Evolutionary conservation across 306 rosid genomes (phyloP), one percentile per base, ranked within the genome.

Genomic region (Cyclanthera cordifolia): DNA sequence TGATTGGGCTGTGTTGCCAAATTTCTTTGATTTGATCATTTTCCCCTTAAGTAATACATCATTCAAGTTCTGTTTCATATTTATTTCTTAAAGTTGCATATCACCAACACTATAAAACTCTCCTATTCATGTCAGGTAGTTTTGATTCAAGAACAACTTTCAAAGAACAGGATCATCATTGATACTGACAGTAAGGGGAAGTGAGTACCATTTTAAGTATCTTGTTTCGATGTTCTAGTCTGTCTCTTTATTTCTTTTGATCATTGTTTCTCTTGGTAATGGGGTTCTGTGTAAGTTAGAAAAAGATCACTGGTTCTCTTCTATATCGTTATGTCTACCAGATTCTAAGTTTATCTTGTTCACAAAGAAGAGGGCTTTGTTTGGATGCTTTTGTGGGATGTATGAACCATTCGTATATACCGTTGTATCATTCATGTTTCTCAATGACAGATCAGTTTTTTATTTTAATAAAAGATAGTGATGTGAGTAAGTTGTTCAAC

Each of bases 111-210:
- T 4, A 41, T 39, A 39, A 19, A 37, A 53, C 46, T 53, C 14
- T 24, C 8, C 8, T 4, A 69, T 85, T 75, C 72, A 55, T 85
- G 79, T 72, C 88, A 91, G 97, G 97, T 89, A 34, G 69, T 92
- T 71, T 79, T 92, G 74, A 92, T 92, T 77, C 97, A 92, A 77
- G 97, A 92, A 70, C 97, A 92, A 51, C 92, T 92, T 72, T 92
- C 95, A 6, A 92, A 92, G 76, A 92, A 92, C 63, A 84, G 96
- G 85, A 92, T 92, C 67, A 92, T 92, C 72, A 81, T 92, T 77
- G 97, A 87, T 17, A 82, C 72, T 3, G 97, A 92, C 89, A 87
- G 89, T 82, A 92, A 87, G 81, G 82, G 86, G 77, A 92, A 92
- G 97, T 91, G 74, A 82, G 97, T 77, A 46, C 48, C 71, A 32